These are phyloP conservation scores for Aspergillus latus DNA, from an alignment of 2,329 filamentous ascomycete genomes.

Conservation along the genomic window DNA sequence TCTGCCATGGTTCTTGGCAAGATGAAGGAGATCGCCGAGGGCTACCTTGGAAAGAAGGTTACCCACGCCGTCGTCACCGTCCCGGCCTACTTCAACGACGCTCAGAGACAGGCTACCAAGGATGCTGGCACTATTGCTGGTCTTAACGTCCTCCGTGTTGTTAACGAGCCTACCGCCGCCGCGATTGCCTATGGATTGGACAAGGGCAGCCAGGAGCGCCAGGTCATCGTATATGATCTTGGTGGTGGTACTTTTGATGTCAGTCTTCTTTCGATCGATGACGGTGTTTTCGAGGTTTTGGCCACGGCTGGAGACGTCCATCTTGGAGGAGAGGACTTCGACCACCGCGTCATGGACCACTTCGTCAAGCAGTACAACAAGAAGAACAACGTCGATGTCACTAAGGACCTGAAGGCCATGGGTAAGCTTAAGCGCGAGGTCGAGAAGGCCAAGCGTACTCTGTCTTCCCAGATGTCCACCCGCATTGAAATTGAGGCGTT, in stretches of 20 bases:
- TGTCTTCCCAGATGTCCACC: slow-evolving; percentile 90
- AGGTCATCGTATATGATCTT: slow-evolving; percentile 91
- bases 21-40: slow-evolving; percentile 67
- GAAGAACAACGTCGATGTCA: slow-evolving; percentile 89
- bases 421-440: slow-evolving; percentile 99
- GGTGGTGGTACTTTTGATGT: slow-evolving; percentile 96
- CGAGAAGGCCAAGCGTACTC: slow-evolving; percentile 98
- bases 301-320: slow-evolving; percentile 96
- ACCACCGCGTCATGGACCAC: slow-evolving; percentile 95
- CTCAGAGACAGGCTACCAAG: slow-evolving; percentile 95
- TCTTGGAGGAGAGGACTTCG: slow-evolving; percentile 97
- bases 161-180: slow-evolving; percentile 94
- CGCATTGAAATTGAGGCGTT: slow-evolving; percentile 97
- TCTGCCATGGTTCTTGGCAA: slow-evolving; percentile 66
- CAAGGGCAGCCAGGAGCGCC: slow-evolving; percentile 78
- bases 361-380: slow-evolving; percentile 99
- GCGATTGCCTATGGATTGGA: slow-evolving; percentile 93
- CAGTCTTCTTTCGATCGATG: slow-evolving; percentile 84
- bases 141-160: slow-evolving; percentile 91
- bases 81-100: slow-evolving; percentile 97
- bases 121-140: slow-evolving; percentile 89
- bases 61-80: slow-evolving; percentile 79
- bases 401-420: slow-evolving; percentile 96
- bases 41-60: slow-evolving; percentile 61
- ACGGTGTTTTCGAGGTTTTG: slow-evolving; percentile 91